Evolutionary conservation across 768 basidiomycete genomes (phyloP).

Genomic region (Candolleomyces aberdarensis): DNA sequence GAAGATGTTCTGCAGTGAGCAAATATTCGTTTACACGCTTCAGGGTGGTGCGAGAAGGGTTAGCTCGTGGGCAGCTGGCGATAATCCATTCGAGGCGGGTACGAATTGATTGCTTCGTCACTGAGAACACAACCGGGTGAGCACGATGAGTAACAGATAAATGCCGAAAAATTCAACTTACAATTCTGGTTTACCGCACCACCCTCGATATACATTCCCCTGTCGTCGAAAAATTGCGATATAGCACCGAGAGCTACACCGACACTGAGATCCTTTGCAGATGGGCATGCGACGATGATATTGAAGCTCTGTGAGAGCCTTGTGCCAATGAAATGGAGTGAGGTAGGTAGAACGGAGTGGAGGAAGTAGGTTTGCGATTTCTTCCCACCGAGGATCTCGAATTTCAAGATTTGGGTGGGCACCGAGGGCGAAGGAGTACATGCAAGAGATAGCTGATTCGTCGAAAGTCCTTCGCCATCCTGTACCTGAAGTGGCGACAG

Average conservation of each 20-base stretch:
- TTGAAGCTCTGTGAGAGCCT: slow-evolving; percentile 32
- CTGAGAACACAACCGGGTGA: not conserved
- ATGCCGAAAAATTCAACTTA: not conserved
- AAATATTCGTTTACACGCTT: slow-evolving; percentile 36
- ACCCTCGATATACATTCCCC: slow-evolving; percentile 27
- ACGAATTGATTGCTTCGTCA: slow-evolving; percentile 60
- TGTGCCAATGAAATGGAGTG: slow-evolving; percentile 34
- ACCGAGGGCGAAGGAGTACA: not conserved
- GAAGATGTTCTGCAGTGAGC: slow-evolving; percentile 10
- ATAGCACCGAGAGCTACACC: slow-evolving; percentile 62
- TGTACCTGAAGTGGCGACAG: not conserved
- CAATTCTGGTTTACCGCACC: not conserved
- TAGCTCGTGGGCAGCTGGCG: slow-evolving; percentile 66
- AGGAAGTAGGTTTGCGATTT: slow-evolving; percentile 9
- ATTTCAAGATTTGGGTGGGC: not conserved
- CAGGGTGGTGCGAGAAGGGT: slow-evolving; percentile 80
- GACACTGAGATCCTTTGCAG: slow-evolving; percentile 59
- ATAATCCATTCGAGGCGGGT: slow-evolving; percentile 86
- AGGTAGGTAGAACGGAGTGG: slow-evolving; percentile 9
- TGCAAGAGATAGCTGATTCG: no score
- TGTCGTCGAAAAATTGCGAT: slow-evolving; percentile 54
- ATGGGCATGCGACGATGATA: slow-evolving; percentile 52
- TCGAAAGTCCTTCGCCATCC: no score
- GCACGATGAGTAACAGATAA: not conserved
- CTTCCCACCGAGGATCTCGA: slow-evolving; percentile 3